These are phyloP conservation scores for Codiaeum variegatum DNA, from an alignment of 441 rosid genomes.

Conservation along the genomic window DNA sequence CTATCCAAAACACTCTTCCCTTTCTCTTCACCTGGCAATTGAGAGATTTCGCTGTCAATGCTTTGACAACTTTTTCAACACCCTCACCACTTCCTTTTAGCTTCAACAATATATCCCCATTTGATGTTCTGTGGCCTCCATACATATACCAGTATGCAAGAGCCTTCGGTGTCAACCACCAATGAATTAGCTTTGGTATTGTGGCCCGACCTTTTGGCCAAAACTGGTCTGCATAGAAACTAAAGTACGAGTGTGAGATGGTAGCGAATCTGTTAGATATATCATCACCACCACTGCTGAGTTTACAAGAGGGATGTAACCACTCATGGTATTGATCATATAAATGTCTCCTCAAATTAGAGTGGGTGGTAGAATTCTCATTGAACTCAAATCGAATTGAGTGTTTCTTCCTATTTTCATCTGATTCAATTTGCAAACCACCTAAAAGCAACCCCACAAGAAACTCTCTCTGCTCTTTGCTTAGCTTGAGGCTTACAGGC, in stretches of 20 bases:
- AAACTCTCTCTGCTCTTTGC: constrained; percentile 75
- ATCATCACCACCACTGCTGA: constrained; percentile 28
- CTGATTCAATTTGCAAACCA: constrained; percentile 65
- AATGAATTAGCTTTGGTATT: constrained; percentile 80
- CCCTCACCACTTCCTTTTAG: constrained; percentile 63
- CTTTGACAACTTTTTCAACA: constrained; percentile 48
- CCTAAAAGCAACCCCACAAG: constrained; percentile 85
- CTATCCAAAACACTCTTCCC: constrained; percentile 75
- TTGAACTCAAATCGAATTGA: constrained; percentile 60
- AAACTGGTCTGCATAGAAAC: constrained; percentile 77
- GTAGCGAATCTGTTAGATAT: constrained; percentile 49
- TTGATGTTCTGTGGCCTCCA: constrained; percentile 54
- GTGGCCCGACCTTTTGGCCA: constrained; percentile 51
- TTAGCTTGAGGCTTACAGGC: constrained; percentile 57
- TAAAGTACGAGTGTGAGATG: constrained; percentile 51
- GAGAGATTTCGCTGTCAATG: constrained; percentile 51
- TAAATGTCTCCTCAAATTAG: constrained; percentile 52
- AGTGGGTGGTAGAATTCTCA: constrained; percentile 47
- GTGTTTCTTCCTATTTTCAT: constrained; percentile 52
- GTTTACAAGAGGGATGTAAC: constrained; percentile 56
- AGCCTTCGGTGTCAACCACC: constrained; percentile 73
- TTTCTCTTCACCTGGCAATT: constrained; percentile 71
- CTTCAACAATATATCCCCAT: constrained; percentile 63
- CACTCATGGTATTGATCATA: constrained; percentile 66
- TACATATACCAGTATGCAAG: constrained; percentile 90